Evolutionary conservation across 192 early-diverging fungal genomes (phyloP), one percentile per base, ranked within the genome.

Genomic region (Pilaira anomala): DNA sequence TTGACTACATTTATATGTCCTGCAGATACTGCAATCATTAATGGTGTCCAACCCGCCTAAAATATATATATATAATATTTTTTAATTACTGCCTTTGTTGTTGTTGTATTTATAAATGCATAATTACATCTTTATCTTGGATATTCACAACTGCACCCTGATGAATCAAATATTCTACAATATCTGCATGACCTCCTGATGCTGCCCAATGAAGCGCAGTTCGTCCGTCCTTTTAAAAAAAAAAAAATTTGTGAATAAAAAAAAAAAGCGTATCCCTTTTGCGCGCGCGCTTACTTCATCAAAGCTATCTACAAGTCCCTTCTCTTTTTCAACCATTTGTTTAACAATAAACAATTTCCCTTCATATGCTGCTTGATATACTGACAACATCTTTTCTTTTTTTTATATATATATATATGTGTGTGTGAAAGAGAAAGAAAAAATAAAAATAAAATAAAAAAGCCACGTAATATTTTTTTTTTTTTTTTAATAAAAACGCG

Each of bases 221-320:
- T 41, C 82, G 53, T 40, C 75, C 73, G 45, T 83, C 82, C 66
- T 77, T 21, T 24, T 39, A n/a, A n/a, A n/a, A n/a, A n/a, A n/a
- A n/a, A n/a, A n/a, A n/a, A n/a, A n/a, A n/a, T n/a, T n/a, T n/a
- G 18, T 42, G 13, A 28, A 48, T 26, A 7, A 48, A 30, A 30
- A 12, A 49, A n/a, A 25, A 40, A n/a, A n/a, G n/a, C n/a, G n/a
- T n/a, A n/a, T n/a, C n/a, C n/a, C n/a, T n/a, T n/a, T n/a, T n/a
- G n/a, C n/a, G n/a, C n/a, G n/a, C n/a, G n/a, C n/a, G n/a, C 78
- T 51, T 65, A 66, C 74, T 33, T 89, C 81, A 66, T 95, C 93
- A 50, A 85, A 78, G 22, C 83, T 77, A 63, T 83, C 79, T 48
- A 81, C 68, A 33, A 77, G 59, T 40, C 51, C 60, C 24, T 69